Conservation (phyloP, 805 yeast species). For the Candida sphagnicola region DNA sequence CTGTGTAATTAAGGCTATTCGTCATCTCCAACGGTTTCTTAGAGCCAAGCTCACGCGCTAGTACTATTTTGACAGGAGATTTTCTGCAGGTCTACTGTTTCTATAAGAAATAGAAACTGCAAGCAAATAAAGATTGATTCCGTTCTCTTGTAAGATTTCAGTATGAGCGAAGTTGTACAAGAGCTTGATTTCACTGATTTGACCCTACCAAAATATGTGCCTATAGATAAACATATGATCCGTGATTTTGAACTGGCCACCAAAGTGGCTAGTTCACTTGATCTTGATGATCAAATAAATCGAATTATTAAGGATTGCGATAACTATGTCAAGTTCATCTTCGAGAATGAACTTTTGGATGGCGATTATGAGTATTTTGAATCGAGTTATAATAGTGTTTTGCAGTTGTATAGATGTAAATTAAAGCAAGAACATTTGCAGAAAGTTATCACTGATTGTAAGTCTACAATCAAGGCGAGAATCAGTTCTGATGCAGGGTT, state of each 20-base stretch:
- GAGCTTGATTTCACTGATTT: constrained; percentile 3
- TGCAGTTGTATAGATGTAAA: constrained; percentile 11
- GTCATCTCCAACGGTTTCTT: too few relatives aligned
- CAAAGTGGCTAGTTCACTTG: background rate
- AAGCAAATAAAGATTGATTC: too few relatives aligned
- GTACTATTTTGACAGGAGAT: too few relatives aligned
- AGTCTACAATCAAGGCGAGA: constrained; percentile 16
- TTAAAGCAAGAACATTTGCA: constrained; percentile 9
- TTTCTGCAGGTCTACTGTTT: too few relatives aligned
- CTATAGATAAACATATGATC: constrained; percentile 9
- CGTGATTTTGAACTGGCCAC: constrained; percentile 14
- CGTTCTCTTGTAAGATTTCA: too few relatives aligned
- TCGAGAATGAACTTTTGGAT: constrained; percentile 5
- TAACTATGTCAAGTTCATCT: constrained; percentile 11
- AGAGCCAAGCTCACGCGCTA: too few relatives aligned
- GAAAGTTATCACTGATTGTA: constrained; percentile 12
- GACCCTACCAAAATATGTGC: constrained; percentile 13
- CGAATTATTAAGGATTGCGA: constrained; percentile 10
- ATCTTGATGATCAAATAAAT: constrained; percentile 6
- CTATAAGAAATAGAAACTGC: too few relatives aligned
- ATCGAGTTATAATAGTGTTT: constrained; percentile 11
- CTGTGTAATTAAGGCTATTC: too few relatives aligned
- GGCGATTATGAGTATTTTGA: constrained; percentile 8
- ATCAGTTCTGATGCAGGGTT: constrained; percentile 11
- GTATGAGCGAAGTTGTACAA: background rate